Percentiles rank a stretch among this genome's conserved stretches.
These are phyloP conservation scores for Suillus luteus DNA, from an alignment of 768 basidiomycete species.

Conservation along the genomic window DNA sequence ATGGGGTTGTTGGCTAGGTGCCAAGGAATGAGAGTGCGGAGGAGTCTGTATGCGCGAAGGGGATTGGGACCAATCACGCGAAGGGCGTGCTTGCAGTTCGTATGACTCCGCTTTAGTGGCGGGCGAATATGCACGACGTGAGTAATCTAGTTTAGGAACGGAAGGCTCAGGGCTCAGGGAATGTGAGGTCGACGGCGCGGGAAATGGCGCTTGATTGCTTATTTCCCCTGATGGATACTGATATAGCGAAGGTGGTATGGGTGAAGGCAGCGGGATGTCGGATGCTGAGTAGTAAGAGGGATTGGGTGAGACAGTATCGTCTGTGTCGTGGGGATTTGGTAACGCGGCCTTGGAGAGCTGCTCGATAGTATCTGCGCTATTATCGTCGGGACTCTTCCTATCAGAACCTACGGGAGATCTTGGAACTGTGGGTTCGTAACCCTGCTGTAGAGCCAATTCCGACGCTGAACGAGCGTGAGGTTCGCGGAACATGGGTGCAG, in stretches of 20 bases:
- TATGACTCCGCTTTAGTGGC: constrained; percentile 30
- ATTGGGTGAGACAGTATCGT: constrained; percentile 32
- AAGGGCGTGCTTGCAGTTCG: constrained; percentile 41
- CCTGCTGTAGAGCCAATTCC: constrained; percentile 46
- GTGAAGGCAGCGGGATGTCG: constrained; percentile 56
- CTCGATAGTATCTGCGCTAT: constrained; percentile 8
- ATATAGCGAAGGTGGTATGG: constrained; percentile 53
- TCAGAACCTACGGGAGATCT: constrained; percentile 31
- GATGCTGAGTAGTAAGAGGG: constrained; percentile 63
- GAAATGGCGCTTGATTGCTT: constrained; percentile 35
- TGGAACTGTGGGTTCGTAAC: constrained; percentile 51
- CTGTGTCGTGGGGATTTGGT: not conserved
- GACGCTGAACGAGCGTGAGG: constrained; percentile 67
- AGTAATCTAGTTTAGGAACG: constrained; percentile 8
- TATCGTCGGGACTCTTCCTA: constrained; percentile 17
- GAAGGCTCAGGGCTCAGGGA: constrained; percentile 11
- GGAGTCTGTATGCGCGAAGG: not conserved
- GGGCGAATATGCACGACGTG: constrained; percentile 5
- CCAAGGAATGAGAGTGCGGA: not conserved
- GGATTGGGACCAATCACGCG: constrained; percentile 16
- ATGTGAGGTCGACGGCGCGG: constrained; percentile 12
- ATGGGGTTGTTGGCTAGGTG: not conserved
- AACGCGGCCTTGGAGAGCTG: not conserved
- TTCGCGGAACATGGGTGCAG: constrained; percentile 70
- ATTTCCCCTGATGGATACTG: constrained; percentile 48